Percentiles rank a stretch among this genome's conserved stretches.
These are phyloP conservation scores for Cyberlindnera misumaiensis DNA, from an alignment of 805 yeast genomes.

Conservation along the genomic window DNA sequence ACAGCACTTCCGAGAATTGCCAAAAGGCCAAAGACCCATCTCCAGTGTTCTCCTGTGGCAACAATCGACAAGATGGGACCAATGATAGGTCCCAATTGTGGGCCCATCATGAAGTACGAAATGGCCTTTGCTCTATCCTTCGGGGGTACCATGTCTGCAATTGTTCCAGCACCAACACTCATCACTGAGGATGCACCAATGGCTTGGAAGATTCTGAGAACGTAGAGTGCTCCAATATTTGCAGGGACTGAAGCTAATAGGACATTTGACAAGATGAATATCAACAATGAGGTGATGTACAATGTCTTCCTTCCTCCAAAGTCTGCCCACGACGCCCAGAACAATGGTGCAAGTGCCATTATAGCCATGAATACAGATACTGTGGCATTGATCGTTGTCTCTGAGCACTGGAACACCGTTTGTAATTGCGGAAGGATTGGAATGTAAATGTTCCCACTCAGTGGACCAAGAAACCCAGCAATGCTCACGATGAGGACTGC, in stretches of 20 bases:
- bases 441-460: conserved; percentile 51
- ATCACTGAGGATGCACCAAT: conserved; percentile 86
- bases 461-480: conserved; percentile 50
- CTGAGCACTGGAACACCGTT: conserved; percentile 32
- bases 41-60: conserved; percentile 63
- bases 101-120: conserved; percentile 82
- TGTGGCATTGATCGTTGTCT: conserved; percentile 44
- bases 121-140: conserved; percentile 72
- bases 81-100: conserved; percentile 76
- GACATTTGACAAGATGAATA: conserved; percentile 57
- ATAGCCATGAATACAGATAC: conserved; percentile 52
- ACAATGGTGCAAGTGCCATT: conserved; percentile 47
- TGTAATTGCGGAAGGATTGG: conserved; percentile 44
- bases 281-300: conserved; percentile 46
- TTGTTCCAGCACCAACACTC: conserved; percentile 87
- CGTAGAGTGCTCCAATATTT: conserved; percentile 62
- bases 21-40: conserved; percentile 78
- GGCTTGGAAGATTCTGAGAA: conserved; percentile 65
- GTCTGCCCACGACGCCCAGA: conserved; percentile 54
- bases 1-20: conserved; percentile 59
- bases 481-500: conserved; percentile 35
- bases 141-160: conserved; percentile 65
- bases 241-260: conserved; percentile 56
- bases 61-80: conserved; percentile 83
- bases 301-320: conserved; percentile 60